Percentiles rank a stretch among this genome's conserved stretches.
phyloP scores from a whole-genome alignment of 1,284 basidiomycete genomes.

The Marasmius sp. region DNA sequence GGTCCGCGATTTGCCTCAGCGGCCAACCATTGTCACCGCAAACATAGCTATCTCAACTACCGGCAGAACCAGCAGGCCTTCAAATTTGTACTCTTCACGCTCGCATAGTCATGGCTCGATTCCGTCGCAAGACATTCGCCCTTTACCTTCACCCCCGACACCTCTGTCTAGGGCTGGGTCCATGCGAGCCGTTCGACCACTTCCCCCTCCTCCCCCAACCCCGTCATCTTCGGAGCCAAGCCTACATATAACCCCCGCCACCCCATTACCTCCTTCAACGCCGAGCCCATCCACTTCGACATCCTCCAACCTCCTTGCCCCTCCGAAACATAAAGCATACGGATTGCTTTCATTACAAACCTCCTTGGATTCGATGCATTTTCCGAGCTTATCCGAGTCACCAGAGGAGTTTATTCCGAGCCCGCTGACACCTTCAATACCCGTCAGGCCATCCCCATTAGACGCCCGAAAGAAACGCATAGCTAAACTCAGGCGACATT shows the following conservation, averaged over 20 bases:
- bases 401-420: background rate
- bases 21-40: background rate
- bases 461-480: conserved; percentile 19
- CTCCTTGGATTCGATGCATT: background rate
- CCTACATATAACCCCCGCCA: conserved; percentile 14
- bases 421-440: background rate
- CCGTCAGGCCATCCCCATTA: background rate
- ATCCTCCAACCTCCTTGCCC: conserved; percentile 7
- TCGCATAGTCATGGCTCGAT: background rate
- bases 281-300: conserved; percentile 5
- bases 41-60: background rate
- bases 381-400: background rate
- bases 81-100: background rate
- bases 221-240: conserved; percentile 1
- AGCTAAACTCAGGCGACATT: conserved; percentile 30
- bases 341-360: background rate
- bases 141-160: background rate
- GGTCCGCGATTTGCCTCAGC: conserved; percentile 4
- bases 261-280: conserved; percentile 2
- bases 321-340: background rate
- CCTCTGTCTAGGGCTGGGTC: background rate
- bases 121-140: background rate
- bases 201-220: conserved; percentile 10
- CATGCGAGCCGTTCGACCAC: conserved; percentile 4
- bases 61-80: background rate